phyloP scores from a whole-genome alignment of 208 protist genomes.

The Kentomonas sorsogonicus region DNA sequence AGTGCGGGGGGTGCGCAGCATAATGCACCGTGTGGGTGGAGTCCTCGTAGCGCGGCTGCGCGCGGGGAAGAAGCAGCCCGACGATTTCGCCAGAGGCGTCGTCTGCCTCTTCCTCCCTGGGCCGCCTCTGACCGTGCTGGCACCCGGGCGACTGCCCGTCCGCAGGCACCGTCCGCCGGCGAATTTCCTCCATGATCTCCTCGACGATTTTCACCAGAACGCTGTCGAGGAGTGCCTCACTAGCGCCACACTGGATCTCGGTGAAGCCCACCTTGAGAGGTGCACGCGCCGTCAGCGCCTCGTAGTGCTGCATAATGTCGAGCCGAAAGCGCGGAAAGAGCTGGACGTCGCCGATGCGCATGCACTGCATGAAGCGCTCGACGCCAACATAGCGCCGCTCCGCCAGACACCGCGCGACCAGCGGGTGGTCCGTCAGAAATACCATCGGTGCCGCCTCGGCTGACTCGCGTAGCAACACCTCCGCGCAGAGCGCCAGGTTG shows the following conservation, averaged over 20 bases:
- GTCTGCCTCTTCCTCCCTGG: too few relatives aligned
- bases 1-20: too few relatives aligned
- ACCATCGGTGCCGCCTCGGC: constrained; percentile 26
- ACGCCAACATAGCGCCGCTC: constrained; percentile 49
- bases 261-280: constrained; percentile 56
- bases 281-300: constrained; percentile 26
- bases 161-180: background rate
- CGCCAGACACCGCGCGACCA: constrained; percentile 54
- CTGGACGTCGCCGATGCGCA: constrained; percentile 70
- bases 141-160: background rate
- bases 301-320: constrained; percentile 71
- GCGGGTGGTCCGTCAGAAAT: constrained; percentile 56
- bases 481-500: constrained; percentile 61
- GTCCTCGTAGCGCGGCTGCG: background rate
- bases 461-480: constrained; percentile 51
- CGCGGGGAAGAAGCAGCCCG: constrained; percentile 19
- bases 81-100: too few relatives aligned
- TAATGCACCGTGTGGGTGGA: background rate
- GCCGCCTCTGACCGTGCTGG: constrained; percentile 6
- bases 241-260: constrained; percentile 27
- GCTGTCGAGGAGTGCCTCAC: constrained; percentile 32
- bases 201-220: constrained; percentile 53
- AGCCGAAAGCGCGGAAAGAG: constrained; percentile 83
- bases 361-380: constrained; percentile 58
- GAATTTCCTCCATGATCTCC: constrained; percentile 61